Evolutionary conservation across 2,329 filamentous ascomycete genomes (phyloP), one percentile per base, ranked within the genome.

Genomic region (Colletotrichum sp.): DNA sequence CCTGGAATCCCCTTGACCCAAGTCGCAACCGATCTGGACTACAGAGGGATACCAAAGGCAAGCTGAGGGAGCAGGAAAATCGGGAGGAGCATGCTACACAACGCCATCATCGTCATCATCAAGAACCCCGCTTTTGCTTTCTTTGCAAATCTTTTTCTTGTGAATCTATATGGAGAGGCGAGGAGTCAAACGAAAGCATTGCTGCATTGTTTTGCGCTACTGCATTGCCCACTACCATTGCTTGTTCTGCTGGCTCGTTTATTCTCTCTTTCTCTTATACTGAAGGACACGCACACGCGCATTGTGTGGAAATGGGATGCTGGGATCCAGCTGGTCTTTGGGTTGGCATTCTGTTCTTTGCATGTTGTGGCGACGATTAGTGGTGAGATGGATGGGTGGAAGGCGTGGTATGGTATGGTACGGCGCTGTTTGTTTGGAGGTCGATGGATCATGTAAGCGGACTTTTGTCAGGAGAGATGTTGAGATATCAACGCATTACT

Each of bases 291-390:
- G 43, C 43, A 52, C 43, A 21, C 60, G 21, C n/a, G 71, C 43
- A 64, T 64, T 43, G 13, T 67, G 28, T 32, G 32, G 72, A 28
- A 63, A 34, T 61, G 38, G 64, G 30, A 65, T 55, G 74, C 74
- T 69, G 71, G 74, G 26, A 57, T 74, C 64, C 38, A 66, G 64
- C 71, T 74, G 70, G 74, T 69, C 74, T 74, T 38, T 65, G 64
- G 64, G 71, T 66, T 69, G 74, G 74, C 71, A 69, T 76, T 74
- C 34, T 74, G 73, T 64, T 64, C 32, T 28, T 34, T 68, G 68
- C 57, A 65, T 65, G 34, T n/a, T 55, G 68, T 61, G 28, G 55
- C 55, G 55, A 58, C 55, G 55, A 58, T 58, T 30, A 2, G 24
- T 58, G 55, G 24, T 24, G 24, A 4, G 21, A 43, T 66, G 63